Evolutionary conservation across 2,329 filamentous ascomycete genomes (phyloP).

Genomic region (Aspergillus aculeatus): DNA sequence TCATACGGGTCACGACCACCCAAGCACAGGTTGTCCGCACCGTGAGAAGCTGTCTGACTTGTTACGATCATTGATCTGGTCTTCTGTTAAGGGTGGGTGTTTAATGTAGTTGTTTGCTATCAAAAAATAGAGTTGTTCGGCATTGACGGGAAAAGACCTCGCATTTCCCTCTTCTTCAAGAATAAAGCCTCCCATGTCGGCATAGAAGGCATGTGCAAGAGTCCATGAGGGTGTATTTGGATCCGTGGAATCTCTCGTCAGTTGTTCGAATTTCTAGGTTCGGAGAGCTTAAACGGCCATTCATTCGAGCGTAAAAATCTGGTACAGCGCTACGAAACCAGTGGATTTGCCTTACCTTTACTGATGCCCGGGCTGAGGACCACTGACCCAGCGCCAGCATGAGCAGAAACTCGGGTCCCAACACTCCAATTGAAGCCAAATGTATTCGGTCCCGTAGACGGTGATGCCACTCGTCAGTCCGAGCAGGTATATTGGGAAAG

Average conservation of each 20-base stretch:
- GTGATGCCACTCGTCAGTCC: neutral
- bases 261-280: no score
- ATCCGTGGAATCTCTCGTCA: no score
- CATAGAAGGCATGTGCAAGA: constrained; percentile 1
- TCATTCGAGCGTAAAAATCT: no score
- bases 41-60: neutral
- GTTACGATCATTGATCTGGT: constrained; percentile 1
- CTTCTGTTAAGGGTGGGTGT: neutral
- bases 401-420: constrained; percentile 1
- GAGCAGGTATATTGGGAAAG: neutral
- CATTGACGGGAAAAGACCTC: neutral
- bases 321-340: no score
- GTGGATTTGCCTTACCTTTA: neutral
- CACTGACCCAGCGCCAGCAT: constrained; percentile 3
- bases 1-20: neutral
- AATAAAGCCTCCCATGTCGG: neutral
- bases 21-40: neutral
- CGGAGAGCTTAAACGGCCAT: no score
- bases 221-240: neutral
- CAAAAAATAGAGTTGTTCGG: neutral
- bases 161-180: neutral
- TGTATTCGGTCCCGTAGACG: constrained; percentile 2
- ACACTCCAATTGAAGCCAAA: neutral
- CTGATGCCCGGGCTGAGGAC: constrained; percentile 1
- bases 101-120: neutral